Conservation (phyloP, 2,329 filamentous ascomycete species). For the Exophiala bonariae region DNA sequence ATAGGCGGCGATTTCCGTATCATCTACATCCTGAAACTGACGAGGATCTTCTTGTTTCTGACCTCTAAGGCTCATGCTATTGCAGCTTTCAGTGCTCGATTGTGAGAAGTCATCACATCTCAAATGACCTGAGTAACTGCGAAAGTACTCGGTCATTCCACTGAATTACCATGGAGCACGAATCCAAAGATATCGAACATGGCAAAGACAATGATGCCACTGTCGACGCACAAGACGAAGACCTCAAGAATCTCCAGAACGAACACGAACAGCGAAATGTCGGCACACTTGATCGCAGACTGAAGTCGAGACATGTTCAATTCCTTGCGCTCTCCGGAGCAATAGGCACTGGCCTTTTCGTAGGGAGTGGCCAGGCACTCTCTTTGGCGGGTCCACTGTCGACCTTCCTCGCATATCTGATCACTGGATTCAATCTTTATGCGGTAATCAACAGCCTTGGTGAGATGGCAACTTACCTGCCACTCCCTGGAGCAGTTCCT, state of each 20-base stretch:
- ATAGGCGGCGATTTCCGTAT: too few relatives aligned
- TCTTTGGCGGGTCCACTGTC: constrained; percentile 64
- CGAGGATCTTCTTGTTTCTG: too few relatives aligned
- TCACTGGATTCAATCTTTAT: constrained; percentile 43
- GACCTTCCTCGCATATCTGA: constrained; percentile 32
- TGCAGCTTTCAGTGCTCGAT: too few relatives aligned
- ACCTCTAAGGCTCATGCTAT: too few relatives aligned
- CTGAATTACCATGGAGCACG: constrained; percentile 1
- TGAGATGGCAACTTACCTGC: constrained; percentile 60
- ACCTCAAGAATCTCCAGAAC: constrained; percentile 13
- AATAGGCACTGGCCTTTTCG: constrained; percentile 75
- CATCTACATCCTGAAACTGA: too few relatives aligned
- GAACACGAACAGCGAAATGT: constrained; percentile 13
- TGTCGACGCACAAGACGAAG: constrained; percentile 5
- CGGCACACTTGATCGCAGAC: constrained; percentile 23
- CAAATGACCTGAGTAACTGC: too few relatives aligned
- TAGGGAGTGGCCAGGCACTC: constrained; percentile 73
- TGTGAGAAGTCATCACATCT: too few relatives aligned
- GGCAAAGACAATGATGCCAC: constrained; percentile 3
- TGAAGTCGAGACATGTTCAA: constrained; percentile 34
- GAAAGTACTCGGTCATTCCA: background rate
- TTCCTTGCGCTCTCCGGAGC: constrained; percentile 30
- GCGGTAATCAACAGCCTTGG: constrained; percentile 49
- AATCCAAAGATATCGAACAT: constrained; percentile 13
- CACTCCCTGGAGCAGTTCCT: constrained; percentile 57